Evolutionary conservation across 2,329 filamentous ascomycete genomes (phyloP), one percentile per base, ranked within the genome.

Genomic region (Aureobasidium sp.): DNA sequence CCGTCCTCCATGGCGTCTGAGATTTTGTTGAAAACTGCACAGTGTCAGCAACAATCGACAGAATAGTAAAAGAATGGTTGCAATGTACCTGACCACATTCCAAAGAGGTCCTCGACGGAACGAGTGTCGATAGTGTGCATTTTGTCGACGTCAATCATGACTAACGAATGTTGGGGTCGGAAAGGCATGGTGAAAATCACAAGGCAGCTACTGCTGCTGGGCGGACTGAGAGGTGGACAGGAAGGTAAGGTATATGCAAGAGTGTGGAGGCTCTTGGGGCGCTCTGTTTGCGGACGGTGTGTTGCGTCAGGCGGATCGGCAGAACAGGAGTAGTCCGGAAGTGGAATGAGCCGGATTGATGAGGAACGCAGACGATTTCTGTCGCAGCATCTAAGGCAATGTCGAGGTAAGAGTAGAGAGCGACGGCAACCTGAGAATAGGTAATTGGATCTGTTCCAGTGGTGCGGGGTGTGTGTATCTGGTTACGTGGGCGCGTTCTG

Each of bases 91-190:
- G 91, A 93, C 91, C 92, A 96, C 85, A 97, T 95, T 79, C 90
- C 92, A 78, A 94, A 95, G 57, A 97, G 85, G 72, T 92, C 95
- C 77, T 96, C 90, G 32, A 90, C 87, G 74, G 96, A 96, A 67
- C 88, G 84, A 1, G 93, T 96, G 77, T 97, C 92, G 71, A 97
- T 91, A 74, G 95, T 91, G 80, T 94, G 90, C 74, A 99, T 92
- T 68, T 93, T 88, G 73, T 88, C 90, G 66, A 90, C 87, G 79
- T 97, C 91, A 74, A 97, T 89, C 65, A 91, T 91, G 72, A 97
- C 82, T 73, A 97, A 89, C 71, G 93, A 89, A 64, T 88, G 87
- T 75, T 89, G 86, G 76, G 96, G 82, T 77, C 85, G 83, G 72
- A 89, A 86, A 78, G 91, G 90, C 93, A 97, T 97, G 42, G 65